phyloP scores from a whole-genome alignment of 2,329 filamentous ascomycete species.

The Canariomyces notabilis region DNA sequence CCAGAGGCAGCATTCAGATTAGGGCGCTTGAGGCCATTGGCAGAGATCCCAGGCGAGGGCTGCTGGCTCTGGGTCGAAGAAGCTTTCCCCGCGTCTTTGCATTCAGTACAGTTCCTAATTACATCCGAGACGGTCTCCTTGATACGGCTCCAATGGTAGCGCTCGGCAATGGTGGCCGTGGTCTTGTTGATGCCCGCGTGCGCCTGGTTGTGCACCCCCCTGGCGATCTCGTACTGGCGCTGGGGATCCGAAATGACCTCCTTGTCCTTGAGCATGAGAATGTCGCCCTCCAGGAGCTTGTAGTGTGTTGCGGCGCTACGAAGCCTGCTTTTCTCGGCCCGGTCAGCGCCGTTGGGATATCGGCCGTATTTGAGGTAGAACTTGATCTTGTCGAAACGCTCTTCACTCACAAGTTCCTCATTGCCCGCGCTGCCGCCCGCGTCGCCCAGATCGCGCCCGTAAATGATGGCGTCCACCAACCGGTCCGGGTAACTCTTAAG shows the following conservation, averaged over 20 bases:
- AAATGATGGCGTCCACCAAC: slow-evolving; percentile 71
- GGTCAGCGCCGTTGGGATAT: slow-evolving; percentile 88
- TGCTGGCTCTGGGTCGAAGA: slow-evolving; percentile 29
- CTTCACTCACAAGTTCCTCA: slow-evolving; percentile 84
- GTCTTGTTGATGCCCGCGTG: slow-evolving; percentile 99
- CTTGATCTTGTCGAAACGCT: slow-evolving; percentile 97
- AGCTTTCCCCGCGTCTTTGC: slow-evolving; percentile 69
- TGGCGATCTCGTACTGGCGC: slow-evolving; percentile 84
- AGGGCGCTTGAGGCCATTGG: slow-evolving; percentile 23
- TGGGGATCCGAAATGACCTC: slow-evolving; percentile 90
- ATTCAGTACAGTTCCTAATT: slow-evolving; percentile 85
- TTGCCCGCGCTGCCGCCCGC: slow-evolving; percentile 49
- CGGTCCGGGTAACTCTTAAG: slow-evolving; percentile 64
- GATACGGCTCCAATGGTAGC: slow-evolving; percentile 96
- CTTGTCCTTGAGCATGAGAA: slow-evolving; percentile 95
- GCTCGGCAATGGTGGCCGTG: slow-evolving; percentile 86
- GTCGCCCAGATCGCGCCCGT: slow-evolving; percentile 58
- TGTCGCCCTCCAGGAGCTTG: slow-evolving; percentile 71
- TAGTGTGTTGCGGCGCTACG: slow-evolving; percentile 93
- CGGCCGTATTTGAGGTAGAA: slow-evolving; percentile 93
- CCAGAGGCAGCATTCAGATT: slow-evolving; percentile 13
- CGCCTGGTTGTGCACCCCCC: slow-evolving; percentile 64
- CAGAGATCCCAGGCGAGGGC: slow-evolving; percentile 6
- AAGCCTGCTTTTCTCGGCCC: slow-evolving; percentile 91
- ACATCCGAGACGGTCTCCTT: slow-evolving; percentile 96